Evolutionary conservation across 352 stramenopile genomes (phyloP).

Genomic region (Globisporangium abappressorium): DNA sequence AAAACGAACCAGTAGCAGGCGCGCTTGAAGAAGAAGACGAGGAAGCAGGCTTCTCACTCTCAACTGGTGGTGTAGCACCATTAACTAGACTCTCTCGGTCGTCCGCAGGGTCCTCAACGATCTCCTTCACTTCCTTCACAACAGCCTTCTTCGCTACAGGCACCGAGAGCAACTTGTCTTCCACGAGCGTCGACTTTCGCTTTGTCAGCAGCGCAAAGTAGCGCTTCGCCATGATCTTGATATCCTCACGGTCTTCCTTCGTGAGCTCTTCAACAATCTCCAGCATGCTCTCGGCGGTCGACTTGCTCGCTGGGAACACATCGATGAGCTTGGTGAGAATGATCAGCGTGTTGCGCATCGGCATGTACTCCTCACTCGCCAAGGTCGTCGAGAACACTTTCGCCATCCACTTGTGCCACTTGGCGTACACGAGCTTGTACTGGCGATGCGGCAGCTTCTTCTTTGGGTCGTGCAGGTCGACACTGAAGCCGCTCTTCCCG

Average conservation of each 20-base stretch:
- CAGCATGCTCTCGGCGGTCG: slow-evolving; percentile 59
- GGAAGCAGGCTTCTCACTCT: slow-evolving; percentile 3
- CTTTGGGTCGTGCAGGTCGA: slow-evolving; percentile 63
- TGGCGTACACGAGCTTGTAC: slow-evolving; percentile 73
- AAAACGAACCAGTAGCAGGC: slow-evolving; percentile 5
- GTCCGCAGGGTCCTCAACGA: slow-evolving; percentile 11
- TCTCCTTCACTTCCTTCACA: slow-evolving; percentile 25
- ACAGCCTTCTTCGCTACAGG: slow-evolving; percentile 23
- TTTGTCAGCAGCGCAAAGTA: slow-evolving; percentile 85
- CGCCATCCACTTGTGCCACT: slow-evolving; percentile 73
- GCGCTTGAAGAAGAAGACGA: not conserved
- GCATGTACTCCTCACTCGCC: slow-evolving; percentile 75
- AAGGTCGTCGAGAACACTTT: slow-evolving; percentile 63
- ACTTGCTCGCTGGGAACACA: slow-evolving; percentile 68
- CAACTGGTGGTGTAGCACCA: not conserved
- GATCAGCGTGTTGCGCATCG: slow-evolving; percentile 81
- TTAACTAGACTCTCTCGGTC: not conserved
- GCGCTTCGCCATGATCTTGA: slow-evolving; percentile 89
- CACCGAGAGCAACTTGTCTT: slow-evolving; percentile 49
- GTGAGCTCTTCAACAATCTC: slow-evolving; percentile 64
- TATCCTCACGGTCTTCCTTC: slow-evolving; percentile 82
- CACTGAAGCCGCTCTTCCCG: slow-evolving; percentile 66
- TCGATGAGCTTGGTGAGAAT: slow-evolving; percentile 89
- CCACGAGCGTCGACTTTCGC: slow-evolving; percentile 57
- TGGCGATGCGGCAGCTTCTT: slow-evolving; percentile 61